These are phyloP conservation scores for Chalciporus sp. DNA, from an alignment of 1,284 basidiomycete species.

Conservation along the genomic window DNA sequence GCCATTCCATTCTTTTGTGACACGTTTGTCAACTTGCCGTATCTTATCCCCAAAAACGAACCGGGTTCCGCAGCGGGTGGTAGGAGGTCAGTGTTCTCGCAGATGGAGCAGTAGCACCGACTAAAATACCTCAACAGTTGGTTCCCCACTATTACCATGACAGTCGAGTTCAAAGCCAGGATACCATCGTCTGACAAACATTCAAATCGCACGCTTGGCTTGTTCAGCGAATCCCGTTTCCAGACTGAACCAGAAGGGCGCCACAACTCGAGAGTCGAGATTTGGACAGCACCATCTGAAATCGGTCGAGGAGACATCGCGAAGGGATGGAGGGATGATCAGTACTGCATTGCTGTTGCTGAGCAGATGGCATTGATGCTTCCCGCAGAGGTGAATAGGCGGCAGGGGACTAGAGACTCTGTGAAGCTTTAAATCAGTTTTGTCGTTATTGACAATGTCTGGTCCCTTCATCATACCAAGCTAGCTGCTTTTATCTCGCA, in stretches of 20 bases:
- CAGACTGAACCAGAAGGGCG: constrained; percentile 52
- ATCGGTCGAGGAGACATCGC: constrained; percentile 46
- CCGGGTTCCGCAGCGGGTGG: constrained; percentile 14
- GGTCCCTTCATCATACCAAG: not conserved
- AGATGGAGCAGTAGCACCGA: constrained; percentile 11
- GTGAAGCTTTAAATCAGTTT: constrained; percentile 21
- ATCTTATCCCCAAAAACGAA: constrained; percentile 42
- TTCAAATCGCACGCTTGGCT: constrained; percentile 52
- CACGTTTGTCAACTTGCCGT: constrained; percentile 46
- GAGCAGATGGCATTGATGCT: constrained; percentile 60
- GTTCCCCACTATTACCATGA: constrained; percentile 61
- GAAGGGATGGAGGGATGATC: constrained; percentile 57
- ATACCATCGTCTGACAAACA: constrained; percentile 46
- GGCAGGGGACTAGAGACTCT: constrained; percentile 32
- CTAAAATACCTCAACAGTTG: constrained; percentile 43
- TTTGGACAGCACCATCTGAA: constrained; percentile 64
- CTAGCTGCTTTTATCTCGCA: not conserved
- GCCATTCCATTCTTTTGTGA: constrained; percentile 60
- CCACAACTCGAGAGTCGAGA: constrained; percentile 58
- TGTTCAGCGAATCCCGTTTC: constrained; percentile 54
- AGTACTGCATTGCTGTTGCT: constrained; percentile 61
- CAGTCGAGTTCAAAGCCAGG: constrained; percentile 60
- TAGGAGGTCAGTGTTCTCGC: constrained; percentile 16
- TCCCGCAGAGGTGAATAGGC: constrained; percentile 47
- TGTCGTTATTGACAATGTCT: not conserved